These are phyloP conservation scores for Lachnellula hyalina DNA, from an alignment of 2,329 filamentous ascomycete genomes.

Conservation along the genomic window DNA sequence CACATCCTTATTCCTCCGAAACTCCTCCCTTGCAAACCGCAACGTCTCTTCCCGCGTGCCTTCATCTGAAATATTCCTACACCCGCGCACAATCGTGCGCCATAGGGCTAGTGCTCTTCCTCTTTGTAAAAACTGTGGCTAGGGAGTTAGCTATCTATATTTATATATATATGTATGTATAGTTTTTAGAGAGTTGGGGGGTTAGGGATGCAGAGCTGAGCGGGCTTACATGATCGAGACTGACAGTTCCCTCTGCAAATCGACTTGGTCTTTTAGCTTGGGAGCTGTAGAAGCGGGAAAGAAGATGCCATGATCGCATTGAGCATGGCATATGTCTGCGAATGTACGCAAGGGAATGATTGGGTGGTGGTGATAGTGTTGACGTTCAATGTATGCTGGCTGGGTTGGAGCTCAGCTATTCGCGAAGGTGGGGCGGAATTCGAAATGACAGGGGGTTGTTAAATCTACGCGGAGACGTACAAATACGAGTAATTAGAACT, in stretches of 20 bases:
- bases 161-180: too few species aligned
- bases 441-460: background rate
- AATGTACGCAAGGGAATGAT: background rate
- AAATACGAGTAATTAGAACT: background rate
- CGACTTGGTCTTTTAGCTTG: slow-evolving; percentile 1
- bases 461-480: background rate
- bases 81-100: slow-evolving; percentile 51
- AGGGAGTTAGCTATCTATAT: too few species aligned
- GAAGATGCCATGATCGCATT: background rate
- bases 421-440: too few species aligned
- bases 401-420: background rate
- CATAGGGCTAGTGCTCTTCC: slow-evolving; percentile 51
- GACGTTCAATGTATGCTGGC: background rate
- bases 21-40: slow-evolving; percentile 53
- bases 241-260: slow-evolving; percentile 35
- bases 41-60: slow-evolving; percentile 50
- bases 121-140: slow-evolving; percentile 52
- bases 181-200: background rate
- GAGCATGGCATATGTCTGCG: background rate
- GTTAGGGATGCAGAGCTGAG: too few species aligned
- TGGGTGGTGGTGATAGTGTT: background rate
- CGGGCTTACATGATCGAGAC: slow-evolving; percentile 51
- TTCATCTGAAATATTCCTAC: slow-evolving; percentile 45
- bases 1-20: slow-evolving; percentile 52
- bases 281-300: background rate